A percentile compares a stretch with the other conserved stretches of the same genome.
Evolutionary conservation across 176 grass and related monocot genomes (phyloP).

Genomic region (Echinochloa phyllopogon): DNA sequence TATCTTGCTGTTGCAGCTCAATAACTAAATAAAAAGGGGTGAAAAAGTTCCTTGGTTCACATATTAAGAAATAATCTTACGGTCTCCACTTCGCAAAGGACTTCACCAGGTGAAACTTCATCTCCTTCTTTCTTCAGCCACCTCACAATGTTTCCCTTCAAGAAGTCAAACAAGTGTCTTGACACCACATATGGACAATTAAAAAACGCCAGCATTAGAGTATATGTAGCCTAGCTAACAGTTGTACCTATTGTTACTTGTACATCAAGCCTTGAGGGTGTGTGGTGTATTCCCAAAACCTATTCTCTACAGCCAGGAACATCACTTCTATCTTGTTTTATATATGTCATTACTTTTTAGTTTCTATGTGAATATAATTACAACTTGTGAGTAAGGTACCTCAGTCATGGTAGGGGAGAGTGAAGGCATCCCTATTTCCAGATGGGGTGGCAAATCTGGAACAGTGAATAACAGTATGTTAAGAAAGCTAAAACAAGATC

Average conservation of each 20-base stretch:
- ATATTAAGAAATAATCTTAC: conserved; percentile 56
- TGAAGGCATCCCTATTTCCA: conserved; percentile 88
- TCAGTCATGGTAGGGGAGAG: conserved; percentile 98
- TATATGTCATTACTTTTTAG: too few relatives aligned
- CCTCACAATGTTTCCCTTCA: conserved; percentile 89
- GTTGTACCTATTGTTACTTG: too few relatives aligned
- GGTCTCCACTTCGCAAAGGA: conserved; percentile 93
- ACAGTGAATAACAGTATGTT: background rate
- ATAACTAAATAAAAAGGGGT: conserved; percentile 22
- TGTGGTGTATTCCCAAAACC: too few relatives aligned
- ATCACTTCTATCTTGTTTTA: too few relatives aligned
- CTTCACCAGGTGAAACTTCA: conserved; percentile 79
- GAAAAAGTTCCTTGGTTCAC: background rate
- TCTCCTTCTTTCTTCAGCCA: conserved; percentile 99
- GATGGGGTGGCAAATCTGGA: conserved; percentile 83
- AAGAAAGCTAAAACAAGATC: too few relatives aligned
- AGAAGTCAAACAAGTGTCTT: background rate
- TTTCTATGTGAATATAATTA: background rate
- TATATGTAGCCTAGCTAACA: too few relatives aligned
- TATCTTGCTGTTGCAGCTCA: conserved; percentile 13
- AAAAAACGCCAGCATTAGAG: too few relatives aligned
- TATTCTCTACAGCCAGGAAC: too few relatives aligned
- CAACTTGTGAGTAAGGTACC: conserved; percentile 38
- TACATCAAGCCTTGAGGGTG: too few relatives aligned
- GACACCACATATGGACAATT: too few relatives aligned